Base-by-base conservation (phyloP, 1,284 basidiomycete species). In the Papiliotrema nemorosa region DNA sequence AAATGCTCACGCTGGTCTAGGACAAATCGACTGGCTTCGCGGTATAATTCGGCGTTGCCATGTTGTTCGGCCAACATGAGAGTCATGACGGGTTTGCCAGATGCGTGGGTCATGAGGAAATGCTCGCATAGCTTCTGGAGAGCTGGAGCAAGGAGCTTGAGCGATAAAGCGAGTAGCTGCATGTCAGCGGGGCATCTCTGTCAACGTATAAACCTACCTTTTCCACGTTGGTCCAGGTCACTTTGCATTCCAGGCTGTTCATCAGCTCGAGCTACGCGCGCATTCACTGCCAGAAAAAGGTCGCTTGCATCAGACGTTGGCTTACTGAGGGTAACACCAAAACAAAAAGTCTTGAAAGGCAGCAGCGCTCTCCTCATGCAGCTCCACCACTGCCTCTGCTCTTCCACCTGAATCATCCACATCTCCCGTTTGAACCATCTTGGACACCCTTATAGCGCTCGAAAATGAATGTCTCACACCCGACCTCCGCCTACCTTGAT, bases 221-320 rank as follows among this genome's bases (percentile, higher is more conserved):
- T 62, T 88, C 89, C 26, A 90, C 90, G 67, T 93, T 93, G 59
- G 89, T 88, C 90, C 90, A 94, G 1, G 87, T 86, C 49, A 92
- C 90, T 9, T 87, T 88, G 74, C 90, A 92, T 62, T 90, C 85
- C 47, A 91, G 80, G 60, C 87, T 89, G 60, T 16, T 42, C 9
- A 31, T 56, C 50, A 52, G 56, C 40, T 9, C n/a, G 41, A 33
- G 27, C 18, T 5, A n/a, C n/a, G n/a, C n/a, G n/a, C n/a, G n/a
- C n/a, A n/a, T n/a, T n/a, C n/a, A n/a, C n/a, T n/a, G n/a, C n/a
- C n/a, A n/a, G n/a, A n/a, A n/a, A n/a, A n/a, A n/a, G n/a, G n/a
- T n/a, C n/a, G n/a, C n/a, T n/a, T n/a, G n/a, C n/a, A n/a, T n/a
- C n/a, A n/a, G n/a, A n/a, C n/a, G 13, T 16, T 34, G 4, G 53